Percentiles rank a stretch among this genome's conserved stretches.
These are phyloP conservation scores for Obelidium mucronatum DNA, from an alignment of 192 early-diverging fungal genomes.

Conservation along the genomic window DNA sequence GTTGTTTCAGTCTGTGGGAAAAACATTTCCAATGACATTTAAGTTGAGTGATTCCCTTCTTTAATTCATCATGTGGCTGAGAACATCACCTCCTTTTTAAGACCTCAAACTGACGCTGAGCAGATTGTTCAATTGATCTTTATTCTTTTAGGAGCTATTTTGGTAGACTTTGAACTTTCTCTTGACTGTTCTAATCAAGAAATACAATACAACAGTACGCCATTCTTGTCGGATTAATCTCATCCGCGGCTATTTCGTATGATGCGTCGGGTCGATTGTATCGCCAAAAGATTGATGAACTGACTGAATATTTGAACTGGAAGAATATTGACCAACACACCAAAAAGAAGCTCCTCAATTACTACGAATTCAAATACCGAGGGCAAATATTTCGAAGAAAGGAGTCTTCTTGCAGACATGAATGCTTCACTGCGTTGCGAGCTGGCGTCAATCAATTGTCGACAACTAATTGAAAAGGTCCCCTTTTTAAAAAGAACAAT, in stretches of 20 bases:
- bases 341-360: constrained; percentile 31
- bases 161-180: no score
- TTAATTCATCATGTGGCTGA: no score
- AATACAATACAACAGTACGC: no score
- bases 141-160: constrained; percentile 20
- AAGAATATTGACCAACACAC: constrained; percentile 27
- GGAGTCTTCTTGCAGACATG: neutral
- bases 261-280: constrained; percentile 32
- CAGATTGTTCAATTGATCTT: constrained; percentile 3
- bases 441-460: constrained; percentile 39
- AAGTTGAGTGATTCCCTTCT: neutral
- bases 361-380: constrained; percentile 39
- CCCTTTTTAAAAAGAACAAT: no score
- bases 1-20: constrained; percentile 27
- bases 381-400: neutral
- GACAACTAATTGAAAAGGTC: no score
- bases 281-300: no score
- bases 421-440: neutral
- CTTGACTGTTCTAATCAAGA: no score
- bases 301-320: constrained; percentile 38
- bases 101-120: constrained; percentile 24
- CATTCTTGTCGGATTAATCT: constrained; percentile 21
- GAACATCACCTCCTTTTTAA: neutral
- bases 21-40: constrained; percentile 37
- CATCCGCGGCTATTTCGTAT: constrained; percentile 8